Percentiles rank a stretch among this genome's conserved stretches.
Evolutionary conservation across 306 rosid species (phyloP).

Genomic region (Quercus robur): DNA sequence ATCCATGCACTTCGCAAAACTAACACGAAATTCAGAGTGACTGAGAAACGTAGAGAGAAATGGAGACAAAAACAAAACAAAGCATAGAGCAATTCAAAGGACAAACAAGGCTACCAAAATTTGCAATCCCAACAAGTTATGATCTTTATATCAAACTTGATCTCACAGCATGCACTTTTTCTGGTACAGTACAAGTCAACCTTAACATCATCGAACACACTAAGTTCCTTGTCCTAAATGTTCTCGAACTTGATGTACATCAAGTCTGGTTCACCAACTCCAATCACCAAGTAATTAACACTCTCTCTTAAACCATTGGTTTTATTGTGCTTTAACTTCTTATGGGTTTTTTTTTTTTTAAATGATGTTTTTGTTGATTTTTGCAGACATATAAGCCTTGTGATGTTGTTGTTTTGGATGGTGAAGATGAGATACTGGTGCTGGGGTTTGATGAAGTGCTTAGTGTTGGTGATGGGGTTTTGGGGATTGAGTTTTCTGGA

Average conservation of each 20-base stretch:
- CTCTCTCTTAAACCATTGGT: not conserved
- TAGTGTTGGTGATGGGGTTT: conserved; percentile 45
- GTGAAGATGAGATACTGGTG: conserved; percentile 52
- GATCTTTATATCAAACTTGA: conserved; percentile 56
- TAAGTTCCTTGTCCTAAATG: conserved; percentile 44
- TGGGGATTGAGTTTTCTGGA: conserved; percentile 55
- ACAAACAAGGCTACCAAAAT: conserved; percentile 46
- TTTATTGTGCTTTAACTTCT: no score
- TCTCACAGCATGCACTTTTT: conserved; percentile 46
- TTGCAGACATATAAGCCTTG: conserved; percentile 34
- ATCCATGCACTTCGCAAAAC: no score
- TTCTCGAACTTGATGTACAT: conserved; percentile 49
- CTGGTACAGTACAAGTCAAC: conserved; percentile 37
- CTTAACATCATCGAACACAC: conserved; percentile 37
- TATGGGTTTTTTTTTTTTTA: no score
- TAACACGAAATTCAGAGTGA: no score
- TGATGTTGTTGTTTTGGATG: conserved; percentile 47
- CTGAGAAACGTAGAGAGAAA: not conserved
- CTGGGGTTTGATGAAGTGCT: conserved; percentile 52
- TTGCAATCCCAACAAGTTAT: conserved; percentile 45
- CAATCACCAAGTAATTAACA: conserved; percentile 29
- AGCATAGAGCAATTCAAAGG: conserved; percentile 49
- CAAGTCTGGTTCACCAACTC: conserved; percentile 39
- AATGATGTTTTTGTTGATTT: conserved; percentile 5
- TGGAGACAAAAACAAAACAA: conserved; percentile 32